These are phyloP conservation scores for Arthrobotrys entomopaga DNA, from an alignment of 2,329 filamentous ascomycete genomes.

Conservation along the genomic window DNA sequence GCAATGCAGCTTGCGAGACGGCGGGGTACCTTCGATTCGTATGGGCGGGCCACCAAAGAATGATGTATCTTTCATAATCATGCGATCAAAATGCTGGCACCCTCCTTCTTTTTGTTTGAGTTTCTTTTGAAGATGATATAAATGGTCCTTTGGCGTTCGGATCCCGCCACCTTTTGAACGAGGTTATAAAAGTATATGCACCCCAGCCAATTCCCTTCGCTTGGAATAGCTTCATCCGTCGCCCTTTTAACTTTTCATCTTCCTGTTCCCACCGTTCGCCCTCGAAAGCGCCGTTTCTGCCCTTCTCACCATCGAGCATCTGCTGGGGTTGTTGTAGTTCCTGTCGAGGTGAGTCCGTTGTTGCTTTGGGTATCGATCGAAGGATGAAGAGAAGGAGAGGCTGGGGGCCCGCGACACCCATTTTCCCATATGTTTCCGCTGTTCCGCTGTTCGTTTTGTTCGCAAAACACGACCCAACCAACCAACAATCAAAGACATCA, in stretches of 20 bases:
- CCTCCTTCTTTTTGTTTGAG: background rate
- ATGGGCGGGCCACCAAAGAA: background rate
- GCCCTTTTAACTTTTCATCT: slow-evolving; percentile 3
- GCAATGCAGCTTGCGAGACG: no score
- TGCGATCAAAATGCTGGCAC: background rate
- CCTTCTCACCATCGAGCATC: slow-evolving; percentile 4
- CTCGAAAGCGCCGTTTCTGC: slow-evolving; percentile 17
- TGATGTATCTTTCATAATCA: background rate
- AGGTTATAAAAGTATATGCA: slow-evolving; percentile 18
- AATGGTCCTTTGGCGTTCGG: slow-evolving; percentile 45
- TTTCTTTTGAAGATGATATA: slow-evolving; percentile 1
- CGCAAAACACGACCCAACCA: slow-evolving; percentile 23
- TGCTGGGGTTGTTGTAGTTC: background rate
- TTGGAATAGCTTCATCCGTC: slow-evolving; percentile 44
- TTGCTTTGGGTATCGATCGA: background rate
- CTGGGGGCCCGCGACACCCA: no score
- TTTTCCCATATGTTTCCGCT: slow-evolving; percentile 8
- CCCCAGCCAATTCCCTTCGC: slow-evolving; percentile 32
- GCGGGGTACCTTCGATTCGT: background rate
- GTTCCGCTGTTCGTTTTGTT: slow-evolving; percentile 23
- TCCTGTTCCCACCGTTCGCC: slow-evolving; percentile 22
- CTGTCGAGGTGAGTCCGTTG: background rate
- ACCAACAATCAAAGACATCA: background rate
- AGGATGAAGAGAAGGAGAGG: no score
- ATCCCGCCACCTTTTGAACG: slow-evolving; percentile 17